phyloP scores from a whole-genome alignment of 352 stramenopile genomes.

The Phytopythium mirpurense region DNA sequence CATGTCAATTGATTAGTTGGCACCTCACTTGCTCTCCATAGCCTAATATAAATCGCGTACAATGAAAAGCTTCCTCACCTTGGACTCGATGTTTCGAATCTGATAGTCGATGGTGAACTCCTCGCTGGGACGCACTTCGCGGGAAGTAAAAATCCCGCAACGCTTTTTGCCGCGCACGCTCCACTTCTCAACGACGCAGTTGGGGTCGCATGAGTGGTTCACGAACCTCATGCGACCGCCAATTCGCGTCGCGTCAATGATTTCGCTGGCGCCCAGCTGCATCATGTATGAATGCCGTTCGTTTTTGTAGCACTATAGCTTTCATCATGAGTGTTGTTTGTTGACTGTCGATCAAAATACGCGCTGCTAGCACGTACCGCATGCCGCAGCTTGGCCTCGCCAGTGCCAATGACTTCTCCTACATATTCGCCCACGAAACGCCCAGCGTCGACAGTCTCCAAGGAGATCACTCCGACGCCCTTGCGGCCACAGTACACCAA shows the following conservation, averaged over 20 bases:
- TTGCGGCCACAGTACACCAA: not conserved
- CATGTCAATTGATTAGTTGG: no score
- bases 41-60: no score
- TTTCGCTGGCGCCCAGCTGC: not conserved
- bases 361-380: not conserved
- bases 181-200: not conserved
- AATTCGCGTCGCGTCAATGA: not conserved
- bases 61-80: not conserved
- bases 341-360: no score
- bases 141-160: not conserved
- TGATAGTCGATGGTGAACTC: not conserved
- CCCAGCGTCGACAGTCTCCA: not conserved
- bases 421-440: conserved; percentile 1
- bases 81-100: not conserved
- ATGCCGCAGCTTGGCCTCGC: not conserved
- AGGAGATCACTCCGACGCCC: not conserved
- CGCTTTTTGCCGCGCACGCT: not conserved
- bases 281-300: not conserved
- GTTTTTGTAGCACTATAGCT: not conserved
- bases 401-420: not conserved
- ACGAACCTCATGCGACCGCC: not conserved
- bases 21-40: no score
- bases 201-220: not conserved
- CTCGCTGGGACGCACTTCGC: not conserved
- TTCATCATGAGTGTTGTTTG: no score